Percentiles rank a stretch among this genome's conserved stretches.
These are phyloP conservation scores for Naegleria lovaniensis DNA, from an alignment of 208 protist genomes.

Conservation along the genomic window DNA sequence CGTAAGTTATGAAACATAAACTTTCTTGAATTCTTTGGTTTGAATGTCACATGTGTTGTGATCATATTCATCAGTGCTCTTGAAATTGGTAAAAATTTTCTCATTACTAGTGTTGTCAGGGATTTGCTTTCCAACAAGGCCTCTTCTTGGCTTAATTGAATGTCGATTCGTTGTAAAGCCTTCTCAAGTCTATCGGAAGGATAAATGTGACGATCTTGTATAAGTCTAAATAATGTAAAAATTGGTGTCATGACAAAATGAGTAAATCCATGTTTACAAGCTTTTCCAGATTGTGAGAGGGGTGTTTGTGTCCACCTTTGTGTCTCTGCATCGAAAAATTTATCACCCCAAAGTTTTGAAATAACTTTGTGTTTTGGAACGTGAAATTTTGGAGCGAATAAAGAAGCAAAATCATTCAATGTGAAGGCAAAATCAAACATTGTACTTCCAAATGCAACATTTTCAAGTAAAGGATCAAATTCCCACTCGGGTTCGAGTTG, in stretches of 20 bases:
- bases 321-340: neutral
- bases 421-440: slow-evolving; percentile 58
- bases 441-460: slow-evolving; percentile 28
- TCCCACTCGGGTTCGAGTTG: slow-evolving; percentile 68
- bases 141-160: no score
- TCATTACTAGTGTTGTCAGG: no score
- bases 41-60: no score
- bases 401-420: slow-evolving; percentile 47
- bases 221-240: neutral
- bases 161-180: no score
- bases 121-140: no score
- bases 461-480: neutral
- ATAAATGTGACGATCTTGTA: no score
- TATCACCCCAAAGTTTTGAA: slow-evolving; percentile 29
- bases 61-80: no score
- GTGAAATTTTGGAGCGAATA: slow-evolving; percentile 51
- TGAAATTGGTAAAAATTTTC: no score
- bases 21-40: no score
- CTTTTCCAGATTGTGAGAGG: neutral
- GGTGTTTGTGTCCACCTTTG: neutral
- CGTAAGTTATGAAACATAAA: no score
- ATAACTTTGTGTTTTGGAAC: neutral
- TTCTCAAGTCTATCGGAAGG: no score
- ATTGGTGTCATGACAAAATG: slow-evolving; percentile 29
- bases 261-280: slow-evolving; percentile 16